Conservation (phyloP, 2,329 filamentous ascomycete species). For the Gnomoniopsis sp. region DNA sequence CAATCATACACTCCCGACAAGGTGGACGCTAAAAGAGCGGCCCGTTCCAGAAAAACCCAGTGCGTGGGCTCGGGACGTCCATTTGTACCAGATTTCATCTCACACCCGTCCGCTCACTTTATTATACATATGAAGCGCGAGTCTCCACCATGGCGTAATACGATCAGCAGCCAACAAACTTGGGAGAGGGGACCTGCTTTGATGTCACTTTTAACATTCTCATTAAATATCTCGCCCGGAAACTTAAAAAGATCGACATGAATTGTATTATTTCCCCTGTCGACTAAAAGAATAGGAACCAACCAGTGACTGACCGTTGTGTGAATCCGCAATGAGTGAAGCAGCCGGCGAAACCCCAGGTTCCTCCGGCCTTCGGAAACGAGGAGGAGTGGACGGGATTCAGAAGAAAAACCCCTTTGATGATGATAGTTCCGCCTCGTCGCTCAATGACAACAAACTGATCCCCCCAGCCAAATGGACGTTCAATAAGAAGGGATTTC, state of each 20-base stretch:
- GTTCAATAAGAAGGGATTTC: conserved; percentile 35
- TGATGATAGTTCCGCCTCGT: not conserved
- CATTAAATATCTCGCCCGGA: not conserved
- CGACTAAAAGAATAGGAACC: too few relatives aligned
- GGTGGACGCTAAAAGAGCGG: not conserved
- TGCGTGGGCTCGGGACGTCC: not conserved
- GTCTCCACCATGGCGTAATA: conserved; percentile 4
- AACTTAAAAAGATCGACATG: too few relatives aligned
- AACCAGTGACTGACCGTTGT: not conserved
- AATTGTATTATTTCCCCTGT: not conserved
- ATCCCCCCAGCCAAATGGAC: conserved; percentile 12
- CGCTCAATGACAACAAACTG: not conserved
- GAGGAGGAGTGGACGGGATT: not conserved
- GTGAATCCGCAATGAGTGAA: not conserved
- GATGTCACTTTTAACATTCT: not conserved
- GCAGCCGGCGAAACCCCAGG: not conserved
- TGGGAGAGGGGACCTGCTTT: not conserved
- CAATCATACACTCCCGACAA: not conserved
- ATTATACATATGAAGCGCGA: not conserved
- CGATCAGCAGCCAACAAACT: not conserved
- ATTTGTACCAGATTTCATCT: too few relatives aligned
- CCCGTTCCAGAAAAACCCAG: not conserved
- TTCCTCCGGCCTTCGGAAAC: not conserved
- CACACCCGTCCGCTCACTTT: too few relatives aligned
- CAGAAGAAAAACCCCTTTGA: not conserved